Base-by-base conservation (phyloP, 129 eudicot genomes). In the Heracleum sosnowskyi region DNA sequence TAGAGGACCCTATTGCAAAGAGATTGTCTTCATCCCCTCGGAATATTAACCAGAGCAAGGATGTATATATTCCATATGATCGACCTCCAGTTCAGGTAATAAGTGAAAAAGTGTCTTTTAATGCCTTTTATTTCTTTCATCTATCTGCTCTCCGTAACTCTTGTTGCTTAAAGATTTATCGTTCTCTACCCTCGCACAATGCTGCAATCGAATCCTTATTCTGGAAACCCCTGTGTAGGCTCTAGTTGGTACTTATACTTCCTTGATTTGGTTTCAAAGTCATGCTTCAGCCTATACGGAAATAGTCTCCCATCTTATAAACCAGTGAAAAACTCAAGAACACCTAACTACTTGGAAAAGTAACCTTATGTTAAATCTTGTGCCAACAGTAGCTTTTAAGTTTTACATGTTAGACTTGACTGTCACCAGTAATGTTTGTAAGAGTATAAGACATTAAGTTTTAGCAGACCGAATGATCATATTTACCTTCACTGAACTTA, bases 1-100 rank as follows among this genome's bases (percentile, higher is more conserved):
- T 80, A 95, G 98, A 90, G 75, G 98, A 95, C 86, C 96, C 97
- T 42, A 90, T 91, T 83, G 87, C 96, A 69, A 91, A 87, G 87
- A 81, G 97, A 74, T 71, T 76, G 44, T 75, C 80, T n/a, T 68
- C 83, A 78, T 77, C 92, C 76, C 86, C 91, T 47, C 79, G 86
- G 51, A 82, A 82, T 79, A 85, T 79, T 33, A 79, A 84, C 57
- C 92, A 87, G 78, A 79, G 76, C 46, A 84, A 79, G 40, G 74
- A 81, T 68, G 80, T 76, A 47, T 69, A 79, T 34, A 74, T 55
- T 76, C 64, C 83, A 68, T 82, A 79, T 74, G 83, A 72, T 26
- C 85, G 73, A 46, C 79, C 95, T 22, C 79, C 78, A 45, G 64
- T 44, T 35, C 83, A 89, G 93, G 93, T 91, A 88, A 76, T 24